Conservation (phyloP, 768 basidiomycete genomes). For the Saitozyma sp. region DNA sequence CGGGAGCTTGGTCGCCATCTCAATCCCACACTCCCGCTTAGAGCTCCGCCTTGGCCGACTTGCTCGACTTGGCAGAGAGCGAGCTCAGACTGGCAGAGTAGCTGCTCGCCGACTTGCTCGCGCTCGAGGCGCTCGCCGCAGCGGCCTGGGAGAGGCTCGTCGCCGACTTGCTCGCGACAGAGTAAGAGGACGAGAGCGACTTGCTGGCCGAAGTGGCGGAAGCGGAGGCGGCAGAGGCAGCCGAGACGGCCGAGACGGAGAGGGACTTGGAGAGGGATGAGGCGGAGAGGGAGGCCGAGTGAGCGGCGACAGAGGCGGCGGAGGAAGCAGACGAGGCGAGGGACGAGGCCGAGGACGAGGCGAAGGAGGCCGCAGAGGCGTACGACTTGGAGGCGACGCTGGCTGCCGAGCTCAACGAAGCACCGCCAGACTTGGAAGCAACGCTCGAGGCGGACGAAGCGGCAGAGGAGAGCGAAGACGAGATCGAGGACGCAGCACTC, state of each 20-base stretch:
- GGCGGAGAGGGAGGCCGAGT: constrained; percentile 45
- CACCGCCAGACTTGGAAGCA: constrained; percentile 46
- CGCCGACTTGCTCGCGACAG: constrained; percentile 41
- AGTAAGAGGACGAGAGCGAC: constrained; percentile 32
- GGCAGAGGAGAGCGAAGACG: constrained; percentile 41
- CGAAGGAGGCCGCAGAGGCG: constrained; percentile 43
- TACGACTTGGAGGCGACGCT: constrained; percentile 50
- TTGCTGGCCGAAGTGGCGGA: constrained; percentile 37
- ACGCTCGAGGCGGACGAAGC: constrained; percentile 42
- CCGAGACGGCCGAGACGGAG: constrained; percentile 41
- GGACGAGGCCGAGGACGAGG: constrained; percentile 46
- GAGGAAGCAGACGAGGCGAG: constrained; percentile 47
- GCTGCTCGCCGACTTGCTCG: constrained; percentile 28
- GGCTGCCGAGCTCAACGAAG: constrained; percentile 37
- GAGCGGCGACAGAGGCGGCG: constrained; percentile 38
- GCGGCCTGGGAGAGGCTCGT: constrained; percentile 37
- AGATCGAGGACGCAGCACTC: constrained; percentile 45
- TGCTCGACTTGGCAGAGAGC: constrained; percentile 42
- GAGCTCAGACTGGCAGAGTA: constrained; percentile 45
- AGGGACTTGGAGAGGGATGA: constrained; percentile 35
- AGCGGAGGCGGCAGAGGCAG: constrained; percentile 32
- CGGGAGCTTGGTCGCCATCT: not conserved
- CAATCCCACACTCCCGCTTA: constrained; percentile 17
- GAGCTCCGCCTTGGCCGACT: constrained; percentile 49
- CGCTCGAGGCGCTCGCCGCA: constrained; percentile 24